phyloP scores from a whole-genome alignment of 2,329 filamentous ascomycete species.

The Daldinia sp. region DNA sequence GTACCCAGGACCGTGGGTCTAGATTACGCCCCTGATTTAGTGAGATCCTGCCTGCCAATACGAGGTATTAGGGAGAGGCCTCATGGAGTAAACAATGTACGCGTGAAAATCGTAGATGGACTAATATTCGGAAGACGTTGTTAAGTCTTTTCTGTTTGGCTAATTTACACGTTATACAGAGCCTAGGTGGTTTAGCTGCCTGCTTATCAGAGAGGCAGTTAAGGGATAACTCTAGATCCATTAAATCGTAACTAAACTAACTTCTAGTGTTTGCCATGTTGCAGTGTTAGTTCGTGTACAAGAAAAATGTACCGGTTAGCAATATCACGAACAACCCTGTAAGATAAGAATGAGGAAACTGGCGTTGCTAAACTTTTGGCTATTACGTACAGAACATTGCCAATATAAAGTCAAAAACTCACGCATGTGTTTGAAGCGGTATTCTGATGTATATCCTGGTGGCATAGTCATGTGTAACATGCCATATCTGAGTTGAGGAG shows the following conservation, averaged over 20 bases:
- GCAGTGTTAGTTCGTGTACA: not conserved
- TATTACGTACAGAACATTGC: not conserved
- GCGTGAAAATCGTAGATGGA: not conserved
- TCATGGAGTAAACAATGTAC: constrained; percentile 3
- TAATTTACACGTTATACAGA: not conserved
- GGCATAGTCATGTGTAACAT: not conserved
- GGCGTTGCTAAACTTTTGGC: not conserved
- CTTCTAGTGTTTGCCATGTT: not conserved
- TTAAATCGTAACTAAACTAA: not conserved
- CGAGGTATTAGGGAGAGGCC: not conserved
- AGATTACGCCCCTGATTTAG: constrained; percentile 27
- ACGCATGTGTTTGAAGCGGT: not conserved
- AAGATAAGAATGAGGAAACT: not conserved
- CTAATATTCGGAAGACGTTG: not conserved
- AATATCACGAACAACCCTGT: not conserved
- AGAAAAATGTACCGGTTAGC: not conserved
- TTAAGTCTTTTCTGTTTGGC: not conserved
- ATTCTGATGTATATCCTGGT: not conserved
- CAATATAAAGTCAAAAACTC: not conserved
- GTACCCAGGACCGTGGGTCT: constrained; percentile 26
- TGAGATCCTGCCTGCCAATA: constrained; percentile 11
- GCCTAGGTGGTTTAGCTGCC: not conserved
- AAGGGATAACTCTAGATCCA: not conserved
- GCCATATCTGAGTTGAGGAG: not conserved
- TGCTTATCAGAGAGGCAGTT: not conserved